Conservation (phyloP, 2,329 filamentous ascomycete genomes). For the Diplodia intermedia region DNA sequence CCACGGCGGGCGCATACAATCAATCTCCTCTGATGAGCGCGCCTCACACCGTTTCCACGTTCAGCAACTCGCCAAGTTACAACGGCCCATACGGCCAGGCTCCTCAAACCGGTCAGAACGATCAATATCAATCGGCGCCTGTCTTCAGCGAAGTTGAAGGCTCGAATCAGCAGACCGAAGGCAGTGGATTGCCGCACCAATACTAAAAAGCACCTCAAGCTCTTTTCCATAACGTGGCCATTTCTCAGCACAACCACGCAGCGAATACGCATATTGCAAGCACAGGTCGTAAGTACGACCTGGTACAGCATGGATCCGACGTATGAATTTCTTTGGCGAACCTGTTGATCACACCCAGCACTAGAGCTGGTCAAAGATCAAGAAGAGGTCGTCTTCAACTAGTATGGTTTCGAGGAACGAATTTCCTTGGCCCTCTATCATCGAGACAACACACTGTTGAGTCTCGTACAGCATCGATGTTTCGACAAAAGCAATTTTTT, state of each 20-base stretch:
- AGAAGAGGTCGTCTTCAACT: slow-evolving; percentile 18
- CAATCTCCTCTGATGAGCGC: slow-evolving; percentile 41
- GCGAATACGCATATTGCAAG: slow-evolving; percentile 7
- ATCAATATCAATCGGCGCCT: slow-evolving; percentile 46
- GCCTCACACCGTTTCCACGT: slow-evolving; percentile 50
- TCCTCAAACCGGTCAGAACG: slow-evolving; percentile 40
- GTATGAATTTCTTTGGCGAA: slow-evolving; percentile 29
- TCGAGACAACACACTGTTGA: slow-evolving; percentile 5
- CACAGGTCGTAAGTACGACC: not conserved
- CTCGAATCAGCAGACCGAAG: slow-evolving; percentile 44
- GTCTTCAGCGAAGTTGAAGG: slow-evolving; percentile 48
- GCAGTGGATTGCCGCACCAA: slow-evolving; percentile 34
- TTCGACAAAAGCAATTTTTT: slow-evolving; percentile 28
- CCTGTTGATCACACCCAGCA: slow-evolving; percentile 27
- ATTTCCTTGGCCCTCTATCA: slow-evolving; percentile 16
- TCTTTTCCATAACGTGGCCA: not conserved
- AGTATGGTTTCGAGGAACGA: slow-evolving; percentile 28
- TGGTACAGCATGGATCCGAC: slow-evolving; percentile 21
- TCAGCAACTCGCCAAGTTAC: slow-evolving; percentile 47
- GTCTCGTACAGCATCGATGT: slow-evolving; percentile 8
- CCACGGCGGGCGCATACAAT: slow-evolving; percentile 47
- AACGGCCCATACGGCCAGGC: slow-evolving; percentile 36
- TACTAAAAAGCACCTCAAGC: slow-evolving; percentile 36
- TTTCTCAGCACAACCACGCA: not conserved
- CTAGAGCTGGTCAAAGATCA: slow-evolving; percentile 21